Evolutionary conservation across 75 land plant genomes (phyloP).

Genomic region (Gnetum montanum): DNA sequence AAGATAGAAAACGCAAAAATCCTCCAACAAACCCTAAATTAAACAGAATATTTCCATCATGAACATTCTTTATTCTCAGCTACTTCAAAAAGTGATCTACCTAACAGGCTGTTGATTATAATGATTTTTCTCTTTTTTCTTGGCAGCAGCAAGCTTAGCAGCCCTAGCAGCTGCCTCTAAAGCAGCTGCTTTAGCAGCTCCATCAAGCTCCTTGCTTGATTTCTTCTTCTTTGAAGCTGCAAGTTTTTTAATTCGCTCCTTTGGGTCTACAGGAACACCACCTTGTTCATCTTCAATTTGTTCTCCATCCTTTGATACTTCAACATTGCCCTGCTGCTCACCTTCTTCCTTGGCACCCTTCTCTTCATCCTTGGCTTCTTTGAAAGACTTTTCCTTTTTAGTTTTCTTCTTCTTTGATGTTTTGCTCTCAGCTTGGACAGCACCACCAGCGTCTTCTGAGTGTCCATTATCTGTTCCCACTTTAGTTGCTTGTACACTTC

Average conservation of each 20-base stretch:
- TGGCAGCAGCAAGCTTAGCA: slow-evolving; percentile 89
- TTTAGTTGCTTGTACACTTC: slow-evolving; percentile 31
- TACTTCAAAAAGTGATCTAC: slow-evolving; percentile 16
- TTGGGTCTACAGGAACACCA: slow-evolving; percentile 45
- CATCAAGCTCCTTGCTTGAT: slow-evolving; percentile 75
- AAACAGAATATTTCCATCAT: slow-evolving; percentile 4
- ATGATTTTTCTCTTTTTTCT: slow-evolving; percentile 96
- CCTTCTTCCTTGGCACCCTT: slow-evolving; percentile 7
- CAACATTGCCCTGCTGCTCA: slow-evolving; percentile 14
- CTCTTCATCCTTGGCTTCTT: slow-evolving; percentile 55
- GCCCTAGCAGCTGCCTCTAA: slow-evolving; percentile 87
- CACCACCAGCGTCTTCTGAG: slow-evolving; percentile 27
- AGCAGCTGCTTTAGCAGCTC: slow-evolving; percentile 88
- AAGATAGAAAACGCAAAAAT: background rate
- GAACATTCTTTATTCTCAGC: background rate
- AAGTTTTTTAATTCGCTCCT: slow-evolving; percentile 78
- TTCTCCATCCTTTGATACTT: slow-evolving; percentile 15
- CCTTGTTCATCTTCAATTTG: slow-evolving; percentile 31
- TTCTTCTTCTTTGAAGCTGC: slow-evolving; percentile 85
- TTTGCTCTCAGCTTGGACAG: slow-evolving; percentile 49
- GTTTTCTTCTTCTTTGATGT: slow-evolving; percentile 78
- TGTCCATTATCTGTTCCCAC: slow-evolving; percentile 25
- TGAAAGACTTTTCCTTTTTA: slow-evolving; percentile 76
- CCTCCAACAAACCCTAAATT: background rate
- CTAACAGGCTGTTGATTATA: slow-evolving; percentile 98